Conservation (phyloP, 2,329 filamentous ascomycete genomes). For the Monosporascus cannonballus region DNA sequence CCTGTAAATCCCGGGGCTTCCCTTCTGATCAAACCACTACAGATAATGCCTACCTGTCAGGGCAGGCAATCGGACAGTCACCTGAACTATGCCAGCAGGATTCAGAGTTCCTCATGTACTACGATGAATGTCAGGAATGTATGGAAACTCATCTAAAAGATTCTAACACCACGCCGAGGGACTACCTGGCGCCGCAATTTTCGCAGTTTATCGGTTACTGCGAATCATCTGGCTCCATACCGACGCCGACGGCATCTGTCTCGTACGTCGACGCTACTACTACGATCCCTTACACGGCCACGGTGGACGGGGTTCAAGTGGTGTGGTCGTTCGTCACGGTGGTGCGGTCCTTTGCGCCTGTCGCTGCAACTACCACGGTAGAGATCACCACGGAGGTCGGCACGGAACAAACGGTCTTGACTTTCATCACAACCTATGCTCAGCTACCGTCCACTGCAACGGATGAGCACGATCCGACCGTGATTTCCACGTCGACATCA, state of each 20-base stretch:
- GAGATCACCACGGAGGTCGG: background rate
- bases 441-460: background rate
- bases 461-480: background rate
- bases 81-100: background rate
- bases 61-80: background rate
- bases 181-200: background rate
- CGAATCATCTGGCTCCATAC: background rate
- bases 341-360: background rate
- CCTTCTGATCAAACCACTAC: background rate
- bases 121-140: background rate
- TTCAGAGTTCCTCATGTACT: background rate
- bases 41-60: background rate
- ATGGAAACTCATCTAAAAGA: fast-evolving
- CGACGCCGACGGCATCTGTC: background rate
- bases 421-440: background rate
- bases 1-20: background rate
- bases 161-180: too few relatives aligned
- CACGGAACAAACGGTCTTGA: background rate
- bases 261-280: background rate
- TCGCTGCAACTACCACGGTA: background rate
- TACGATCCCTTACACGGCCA: background rate
- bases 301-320: background rate
- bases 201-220: background rate
- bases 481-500: background rate
- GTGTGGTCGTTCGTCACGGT: background rate